Percentiles rank a stretch among this genome's conserved stretches.
Conservation (phyloP, 2,329 filamentous ascomycete species). For the Celoporthe dispersa region DNA sequence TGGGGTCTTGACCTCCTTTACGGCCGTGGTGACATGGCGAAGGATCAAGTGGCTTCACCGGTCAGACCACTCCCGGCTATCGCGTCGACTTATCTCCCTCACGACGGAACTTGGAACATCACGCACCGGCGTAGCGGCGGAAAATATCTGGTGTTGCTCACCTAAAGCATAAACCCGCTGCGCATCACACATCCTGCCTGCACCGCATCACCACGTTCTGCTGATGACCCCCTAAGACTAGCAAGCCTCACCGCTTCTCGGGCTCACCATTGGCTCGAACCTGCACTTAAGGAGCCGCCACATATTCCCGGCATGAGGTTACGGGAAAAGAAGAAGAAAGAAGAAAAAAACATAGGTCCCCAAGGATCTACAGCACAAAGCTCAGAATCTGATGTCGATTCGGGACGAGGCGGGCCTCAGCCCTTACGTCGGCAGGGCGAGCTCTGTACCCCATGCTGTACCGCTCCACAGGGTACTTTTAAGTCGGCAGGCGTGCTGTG, state of each 20-base stretch:
- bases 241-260: conserved; percentile 11
- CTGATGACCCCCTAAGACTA: conserved; percentile 7
- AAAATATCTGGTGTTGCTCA: conserved; percentile 8
- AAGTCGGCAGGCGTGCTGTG: background rate
- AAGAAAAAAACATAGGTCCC: background rate
- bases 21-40: background rate
- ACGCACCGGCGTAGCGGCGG: background rate
- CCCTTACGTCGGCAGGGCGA: background rate
- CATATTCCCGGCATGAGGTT: background rate
- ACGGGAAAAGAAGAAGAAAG: too few relatives aligned
- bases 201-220: conserved; percentile 16
- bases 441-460: background rate
- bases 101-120: background rate
- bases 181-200: conserved; percentile 12
- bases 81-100: background rate
- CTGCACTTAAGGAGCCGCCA: conserved; percentile 21
- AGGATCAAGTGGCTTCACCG: background rate
- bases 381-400: background rate
- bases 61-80: conserved; percentile 4
- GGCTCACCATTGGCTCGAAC: conserved; percentile 14
- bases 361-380: background rate
- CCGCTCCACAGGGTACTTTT: background rate
- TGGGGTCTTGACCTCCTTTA: background rate
- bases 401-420: background rate
- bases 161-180: conserved; percentile 15